A percentile compares a stretch with the other conserved stretches of the same genome.
Conservation (phyloP, 495 filamentous ascomycete species). For the Penicillium desertorum region DNA sequence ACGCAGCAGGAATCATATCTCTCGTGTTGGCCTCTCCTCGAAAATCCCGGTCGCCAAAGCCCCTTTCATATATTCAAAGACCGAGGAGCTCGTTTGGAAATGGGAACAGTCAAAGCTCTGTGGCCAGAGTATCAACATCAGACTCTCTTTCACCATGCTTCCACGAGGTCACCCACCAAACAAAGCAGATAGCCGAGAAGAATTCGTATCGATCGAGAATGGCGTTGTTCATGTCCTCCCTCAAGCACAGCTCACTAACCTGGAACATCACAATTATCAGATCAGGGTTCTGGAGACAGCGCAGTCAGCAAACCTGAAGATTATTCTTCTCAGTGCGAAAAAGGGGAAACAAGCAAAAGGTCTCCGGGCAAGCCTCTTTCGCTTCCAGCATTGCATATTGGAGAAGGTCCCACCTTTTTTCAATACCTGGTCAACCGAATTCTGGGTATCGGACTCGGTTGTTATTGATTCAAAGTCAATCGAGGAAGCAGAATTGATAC, state of each 20-base stretch:
- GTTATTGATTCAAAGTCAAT: too few species aligned
- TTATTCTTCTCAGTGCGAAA: background rate
- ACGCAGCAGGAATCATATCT: too few species aligned
- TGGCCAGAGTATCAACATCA: conserved; percentile 14
- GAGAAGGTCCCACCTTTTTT: too few species aligned
- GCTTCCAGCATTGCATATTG: too few species aligned
- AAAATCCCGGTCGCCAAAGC: too few species aligned
- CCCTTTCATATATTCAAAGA: too few species aligned
- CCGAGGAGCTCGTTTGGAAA: conserved; percentile 2
- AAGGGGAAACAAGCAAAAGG: too few species aligned
- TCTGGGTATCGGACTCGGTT: too few species aligned
- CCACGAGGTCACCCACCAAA: conserved; percentile 4
- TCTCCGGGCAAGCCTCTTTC: too few species aligned
- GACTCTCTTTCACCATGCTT: conserved; percentile 2
- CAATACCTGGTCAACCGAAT: too few species aligned
- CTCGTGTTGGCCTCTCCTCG: too few species aligned
- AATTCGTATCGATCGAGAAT: conserved; percentile 9
- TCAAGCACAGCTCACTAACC: conserved; percentile 1
- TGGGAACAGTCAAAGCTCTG: conserved; percentile 17
- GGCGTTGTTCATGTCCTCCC: background rate
- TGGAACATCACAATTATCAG: conserved; percentile 7
- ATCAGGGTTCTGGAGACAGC: conserved; percentile 1
- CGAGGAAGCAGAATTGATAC: too few species aligned
- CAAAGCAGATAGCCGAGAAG: background rate
- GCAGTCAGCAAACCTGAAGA: conserved; percentile 7